Base-by-base conservation (phyloP, 2,329 filamentous ascomycete species). In the Didymella sp. region DNA sequence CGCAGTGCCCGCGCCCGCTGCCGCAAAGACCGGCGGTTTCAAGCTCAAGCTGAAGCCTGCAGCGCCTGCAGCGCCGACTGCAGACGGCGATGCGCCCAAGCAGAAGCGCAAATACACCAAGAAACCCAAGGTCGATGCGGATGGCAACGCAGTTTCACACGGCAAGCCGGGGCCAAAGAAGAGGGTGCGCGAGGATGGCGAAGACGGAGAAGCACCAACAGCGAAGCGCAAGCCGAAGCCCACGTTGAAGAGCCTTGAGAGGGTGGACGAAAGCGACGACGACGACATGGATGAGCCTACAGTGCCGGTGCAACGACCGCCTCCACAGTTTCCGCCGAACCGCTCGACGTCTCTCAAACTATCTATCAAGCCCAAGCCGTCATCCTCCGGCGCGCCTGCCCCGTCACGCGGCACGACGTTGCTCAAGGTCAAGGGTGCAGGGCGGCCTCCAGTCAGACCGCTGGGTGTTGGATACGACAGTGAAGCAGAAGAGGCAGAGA, bases 391-490 rank as follows among this genome's bases (percentile, higher is more conserved):
- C n/a, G 45, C 41, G 22, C 30, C 56, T 6, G 53, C 58, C 22
- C 58, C 50, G 13, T 56, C 67, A 48, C 56, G 66, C 38, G 51
- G 67, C 27, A 56, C 61, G 13, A 68, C 70, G 1, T 61, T 73
- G n/a, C 56, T 75, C 21, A 75, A 74, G 56, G 62, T 76, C 59
- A 75, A 74, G 47, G 70, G 72, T 19, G 61, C 62, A 0, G 73
- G 73, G 6, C 75, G 70, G 52, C 67, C 71, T 2, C 74, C 73
- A 1, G 40, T 54, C 11, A 57, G 91, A 61, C 87, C 87, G 5
- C 85, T 86, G 1, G 95, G 95, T 48, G 92, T 96, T 53, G 95
- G 94, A 7, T 99, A 98, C 77, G 95, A 99, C 74, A 97, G 93
- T 3, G 95, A 98, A 76, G 92, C 93, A 12, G 95, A 92, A 52